Base-by-base conservation (phyloP, 495 filamentous ascomycete genomes). In the Penicillium fimorum region DNA sequence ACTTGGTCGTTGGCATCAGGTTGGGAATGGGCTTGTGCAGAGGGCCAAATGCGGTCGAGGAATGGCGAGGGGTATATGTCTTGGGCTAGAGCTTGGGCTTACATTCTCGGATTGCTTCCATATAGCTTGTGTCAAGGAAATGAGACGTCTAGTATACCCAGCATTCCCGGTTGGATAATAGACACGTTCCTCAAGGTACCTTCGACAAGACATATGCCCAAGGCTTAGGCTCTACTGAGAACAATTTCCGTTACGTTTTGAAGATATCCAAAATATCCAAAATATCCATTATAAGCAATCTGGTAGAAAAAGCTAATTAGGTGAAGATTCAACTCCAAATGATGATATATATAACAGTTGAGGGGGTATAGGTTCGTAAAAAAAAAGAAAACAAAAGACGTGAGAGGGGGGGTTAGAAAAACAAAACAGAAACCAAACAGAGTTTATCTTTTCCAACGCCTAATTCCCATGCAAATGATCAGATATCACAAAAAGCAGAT, bases 391-490 rank as follows among this genome's bases (percentile, higher is more conserved):
- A n/a, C n/a, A n/a, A n/a, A 42, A 33, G 11, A 49, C 17, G 37
- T 29, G 24, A 17, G 24, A 38, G 51, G 37, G 41, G 41, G 37
- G 50, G 41, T 12, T 52, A 35, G 5, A 38, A 13, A 40, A 38
- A 40, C 22, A 50, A 9, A 41, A 41, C 18, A 17, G 4, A 25
- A 38, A n/a, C 37, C 37, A 41, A 38, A 11, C 18, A 40, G 2
- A 17, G n/a, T 46, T 9, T 47, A 54, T 54, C 9, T 54, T 54
- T 54, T 54, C 52, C 42, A 54, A 10, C 52, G 43, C 52, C 52
- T 47, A 17, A 2, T 46, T 27, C 15, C 41, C 20, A 54, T 54
- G 52, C 52, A 54, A 54, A 47, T 47, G 37, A 46, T 46, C 22
- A 52, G 22, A 7, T 27, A 27, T 27, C 25, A 22, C 22, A 22